These are phyloP conservation scores for Dactylellina parvicollis DNA, from an alignment of 2,329 filamentous ascomycete species.

Conservation along the genomic window DNA sequence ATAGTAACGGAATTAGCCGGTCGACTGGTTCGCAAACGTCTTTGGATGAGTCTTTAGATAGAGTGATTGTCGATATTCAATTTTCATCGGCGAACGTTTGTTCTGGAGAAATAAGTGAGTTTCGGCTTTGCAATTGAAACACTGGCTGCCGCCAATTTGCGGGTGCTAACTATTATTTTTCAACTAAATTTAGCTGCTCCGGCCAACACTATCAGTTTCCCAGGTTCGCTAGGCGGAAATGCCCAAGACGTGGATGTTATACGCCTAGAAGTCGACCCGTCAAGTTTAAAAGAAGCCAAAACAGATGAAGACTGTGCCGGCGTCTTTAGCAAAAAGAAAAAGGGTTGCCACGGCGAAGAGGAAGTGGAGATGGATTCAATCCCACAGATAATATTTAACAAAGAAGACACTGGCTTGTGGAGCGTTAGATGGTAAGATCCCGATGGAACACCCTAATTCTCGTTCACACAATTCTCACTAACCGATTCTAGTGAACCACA, in stretches of 20 bases:
- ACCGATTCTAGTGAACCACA: neutral
- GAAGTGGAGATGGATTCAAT: neutral
- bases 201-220: slow-evolving; percentile 12
- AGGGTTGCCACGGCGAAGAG: neutral
- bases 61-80: slow-evolving; percentile 30
- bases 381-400: slow-evolving; percentile 2
- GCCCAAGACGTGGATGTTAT: slow-evolving; percentile 7
- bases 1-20: neutral
- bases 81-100: slow-evolving; percentile 3
- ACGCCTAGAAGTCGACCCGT: slow-evolving; percentile 17
- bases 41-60: neutral
- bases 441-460: neutral
- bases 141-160: neutral
- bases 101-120: slow-evolving; percentile 24
- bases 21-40: slow-evolving; percentile 14
- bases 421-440: slow-evolving; percentile 24
- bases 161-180: slow-evolving; percentile 24
- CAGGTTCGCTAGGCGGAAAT: neutral
- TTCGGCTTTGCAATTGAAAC: slow-evolving; percentile 1
- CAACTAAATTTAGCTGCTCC: slow-evolving; percentile 21
- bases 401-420: slow-evolving; percentile 16
- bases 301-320: neutral
- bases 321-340: slow-evolving; percentile 5
- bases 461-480: neutral
- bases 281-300: slow-evolving; percentile 28